Evolutionary conservation across 1,139 yeast species (phyloP), one percentile per base, ranked within the genome.

Genomic region (Geotrichum klebahnii): DNA sequence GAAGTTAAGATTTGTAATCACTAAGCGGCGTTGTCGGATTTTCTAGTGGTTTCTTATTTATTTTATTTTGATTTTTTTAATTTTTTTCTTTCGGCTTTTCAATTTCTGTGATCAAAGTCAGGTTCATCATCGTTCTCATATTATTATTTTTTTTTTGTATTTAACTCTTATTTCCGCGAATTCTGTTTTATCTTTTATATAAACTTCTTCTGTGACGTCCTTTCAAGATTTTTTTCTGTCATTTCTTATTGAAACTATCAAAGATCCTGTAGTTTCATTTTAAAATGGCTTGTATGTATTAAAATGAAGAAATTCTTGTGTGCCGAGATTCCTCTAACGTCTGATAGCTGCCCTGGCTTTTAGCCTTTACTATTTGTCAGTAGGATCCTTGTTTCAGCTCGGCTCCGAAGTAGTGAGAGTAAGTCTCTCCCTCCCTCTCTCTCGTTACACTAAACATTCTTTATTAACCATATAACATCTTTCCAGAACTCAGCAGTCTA

Each of bases 291-390:
- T 6, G 38, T 31, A 31, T 14, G 38, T 39, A 1, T 24, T 14
- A 4, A 14, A 10, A 14, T 24, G 37, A 8, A 23, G 24, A n/a
- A n/a, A n/a, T n/a, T n/a, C n/a, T n/a, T n/a, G n/a, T n/a, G n/a
- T n/a, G n/a, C n/a, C n/a, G n/a, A n/a, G n/a, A n/a, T n/a, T n/a
- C n/a, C n/a, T n/a, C n/a, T n/a, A n/a, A n/a, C n/a, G n/a, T n/a
- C n/a, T n/a, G n/a, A 37, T 38, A 35, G 46, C 48, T 9, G 34
- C 46, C 14, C 35, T 45, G 20, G 24, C 38, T 12, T 50, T 53
- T 22, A 48, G 55, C 28, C 41, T 53, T n/a, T 53, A 50, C 31
- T 53, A 50, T 29, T 34, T 53, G n/a, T n/a, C 44, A 8, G 29
- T 48, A 12, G 44, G 31, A 20, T 26, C 46, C 31, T 32, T 39